Evolutionary conservation across 495 filamentous ascomycete species (phyloP), one percentile per base, ranked within the genome.

Genomic region (Geopyxis carbonaria): DNA sequence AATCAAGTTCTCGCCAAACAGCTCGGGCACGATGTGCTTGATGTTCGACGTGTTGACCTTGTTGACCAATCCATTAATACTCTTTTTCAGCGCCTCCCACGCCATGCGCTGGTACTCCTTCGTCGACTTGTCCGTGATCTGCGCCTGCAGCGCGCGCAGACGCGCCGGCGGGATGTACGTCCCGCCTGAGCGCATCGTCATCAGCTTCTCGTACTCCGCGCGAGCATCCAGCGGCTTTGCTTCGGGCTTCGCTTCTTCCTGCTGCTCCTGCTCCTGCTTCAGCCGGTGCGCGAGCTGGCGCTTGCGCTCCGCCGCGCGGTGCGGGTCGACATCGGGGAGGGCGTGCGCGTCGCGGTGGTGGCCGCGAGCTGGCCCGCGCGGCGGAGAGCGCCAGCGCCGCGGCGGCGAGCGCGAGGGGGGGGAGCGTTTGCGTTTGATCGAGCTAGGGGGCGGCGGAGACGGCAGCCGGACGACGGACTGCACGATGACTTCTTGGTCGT

Each of bases 41-140:
- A 99, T 95, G 51, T 99, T 99, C 14, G 78, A 80, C 27, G 81
- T 77, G 59, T 94, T 99, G 62, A 93, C 76, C 59, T 99, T 99
- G 65, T 99, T 99, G 63, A 95, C 87, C 21, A 99, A 62, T 51
- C 89, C 89, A 56, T 99, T 94, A 64, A 99, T 92, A 14, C 80
- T 86, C 65, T 99, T 99, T 64, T 99, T 99, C 55, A 95, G 58
- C 7, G 89, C 87, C 57, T 95, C 91, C 91, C 91, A 95, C 2
- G 87, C 85, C 82, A 99, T 89, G 35, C 91, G 79, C 65, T 99
- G 89, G 58, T 93, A 99, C 59, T 99, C 91, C 60, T 93, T 91
- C 59, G 76, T 89, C 31, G 61, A 73, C 65, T 91, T 93, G 59
- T 99, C 89, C 35, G 87, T 95, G 57, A 99, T 91, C 58, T 91